Conservation (phyloP, 192 early-diverging fungal species). For the Podila epicladia region DNA sequence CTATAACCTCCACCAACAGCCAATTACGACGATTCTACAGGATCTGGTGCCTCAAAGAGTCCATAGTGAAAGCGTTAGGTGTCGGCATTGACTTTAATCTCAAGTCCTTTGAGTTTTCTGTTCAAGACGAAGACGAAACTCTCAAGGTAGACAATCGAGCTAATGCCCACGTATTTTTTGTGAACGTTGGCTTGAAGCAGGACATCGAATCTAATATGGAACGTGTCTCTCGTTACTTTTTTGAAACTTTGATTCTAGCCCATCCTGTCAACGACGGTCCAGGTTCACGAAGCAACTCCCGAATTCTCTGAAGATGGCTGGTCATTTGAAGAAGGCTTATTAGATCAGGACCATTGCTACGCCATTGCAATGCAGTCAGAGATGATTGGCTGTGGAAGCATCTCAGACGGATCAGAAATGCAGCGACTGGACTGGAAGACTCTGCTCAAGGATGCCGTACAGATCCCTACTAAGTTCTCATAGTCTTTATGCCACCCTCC, state of each 20-base stretch:
- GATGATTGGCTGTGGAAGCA: conserved; percentile 5
- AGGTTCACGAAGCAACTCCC: conserved; percentile 10
- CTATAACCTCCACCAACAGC: background rate
- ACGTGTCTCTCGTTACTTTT: background rate
- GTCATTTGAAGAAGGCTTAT: conserved; percentile 36
- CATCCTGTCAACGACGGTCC: conserved; percentile 21
- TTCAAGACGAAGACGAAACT: conserved; percentile 27
- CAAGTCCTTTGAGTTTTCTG: conserved; percentile 54
- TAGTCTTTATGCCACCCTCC: background rate
- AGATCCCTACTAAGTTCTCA: conserved; percentile 17
- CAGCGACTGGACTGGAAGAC: conserved; percentile 27
- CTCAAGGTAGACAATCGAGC: conserved; percentile 3
- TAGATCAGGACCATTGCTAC: conserved; percentile 39
- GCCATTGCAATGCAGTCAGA: conserved; percentile 37
- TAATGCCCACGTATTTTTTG: background rate
- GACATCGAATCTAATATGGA: background rate
- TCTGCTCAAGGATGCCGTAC: conserved; percentile 34
- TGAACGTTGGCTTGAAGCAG: no score
- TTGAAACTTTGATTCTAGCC: conserved; percentile 7
- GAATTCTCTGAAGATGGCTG: conserved; percentile 31
- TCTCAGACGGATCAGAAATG: conserved; percentile 32
- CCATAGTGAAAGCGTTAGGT: conserved; percentile 66
- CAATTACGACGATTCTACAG: conserved; percentile 58
- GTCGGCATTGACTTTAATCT: conserved; percentile 61
- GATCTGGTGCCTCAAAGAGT: conserved; percentile 69